phyloP scores from a whole-genome alignment of 1,284 basidiomycete species.

The Heterobasidion irregulare region DNA sequence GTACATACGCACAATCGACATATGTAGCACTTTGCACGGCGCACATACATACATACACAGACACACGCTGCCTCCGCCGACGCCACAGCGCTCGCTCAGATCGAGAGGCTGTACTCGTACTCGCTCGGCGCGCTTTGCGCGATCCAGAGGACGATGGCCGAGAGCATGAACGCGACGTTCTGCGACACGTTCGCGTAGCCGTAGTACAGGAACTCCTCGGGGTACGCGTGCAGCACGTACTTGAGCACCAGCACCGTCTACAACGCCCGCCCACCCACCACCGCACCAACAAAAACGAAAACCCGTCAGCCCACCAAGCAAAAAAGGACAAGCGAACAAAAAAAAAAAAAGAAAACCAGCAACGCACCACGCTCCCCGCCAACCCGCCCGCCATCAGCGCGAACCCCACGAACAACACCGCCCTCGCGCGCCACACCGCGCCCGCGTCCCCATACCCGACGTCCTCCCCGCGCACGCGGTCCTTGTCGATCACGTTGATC shows the following conservation, averaged over 20 bases:
- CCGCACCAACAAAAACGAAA: neutral
- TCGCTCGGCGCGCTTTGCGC: slow-evolving; percentile 75
- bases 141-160: slow-evolving; percentile 79
- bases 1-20: neutral
- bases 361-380: slow-evolving; percentile 84
- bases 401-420: slow-evolving; percentile 93
- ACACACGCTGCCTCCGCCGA: neutral
- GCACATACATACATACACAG: neutral
- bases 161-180: slow-evolving; percentile 90
- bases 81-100: neutral
- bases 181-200: slow-evolving; percentile 89
- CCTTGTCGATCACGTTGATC: slow-evolving; percentile 94
- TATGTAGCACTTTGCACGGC: no score
- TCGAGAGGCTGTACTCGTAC: slow-evolving; percentile 78
- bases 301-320: neutral
- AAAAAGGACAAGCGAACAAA: no score
- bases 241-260: slow-evolving; percentile 90
- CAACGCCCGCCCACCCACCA: neutral
- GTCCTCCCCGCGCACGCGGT: slow-evolving; percentile 78
- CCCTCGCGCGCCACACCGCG: slow-evolving; percentile 84
- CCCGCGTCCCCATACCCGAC: slow-evolving; percentile 63
- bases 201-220: slow-evolving; percentile 81
- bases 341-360: neutral
- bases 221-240: slow-evolving; percentile 74
- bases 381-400: slow-evolving; percentile 95